These are phyloP conservation scores for Cochlearia excelsa DNA, from an alignment of 345 rosid genomes.

Conservation along the genomic window DNA sequence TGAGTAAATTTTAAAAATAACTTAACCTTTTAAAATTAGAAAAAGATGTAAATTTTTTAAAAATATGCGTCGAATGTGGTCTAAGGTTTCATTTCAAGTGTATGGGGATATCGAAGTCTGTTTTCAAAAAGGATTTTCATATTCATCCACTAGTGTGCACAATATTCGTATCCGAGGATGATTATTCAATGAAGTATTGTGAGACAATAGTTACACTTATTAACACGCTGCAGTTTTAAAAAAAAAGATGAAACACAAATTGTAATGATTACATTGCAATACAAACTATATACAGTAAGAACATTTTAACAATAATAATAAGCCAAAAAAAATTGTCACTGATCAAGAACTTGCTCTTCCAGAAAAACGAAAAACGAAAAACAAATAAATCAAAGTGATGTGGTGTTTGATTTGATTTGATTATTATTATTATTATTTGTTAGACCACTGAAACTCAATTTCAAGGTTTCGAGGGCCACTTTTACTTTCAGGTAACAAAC, in stretches of 20 bases:
- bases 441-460: slow-evolving; percentile 98
- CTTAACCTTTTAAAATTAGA: too few relatives aligned
- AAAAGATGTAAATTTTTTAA: too few relatives aligned
- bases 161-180: too few relatives aligned
- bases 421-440: slow-evolving; percentile 67
- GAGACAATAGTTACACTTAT: too few relatives aligned
- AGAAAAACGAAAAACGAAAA: neutral
- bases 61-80: too few relatives aligned
- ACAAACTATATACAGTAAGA: slow-evolving; percentile 34
- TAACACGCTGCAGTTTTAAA: slow-evolving; percentile 1
- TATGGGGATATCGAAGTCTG: too few relatives aligned
- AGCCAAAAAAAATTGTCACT: slow-evolving; percentile 13
- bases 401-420: neutral
- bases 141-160: too few relatives aligned
- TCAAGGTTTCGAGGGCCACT: slow-evolving; percentile 90
- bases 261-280: slow-evolving; percentile 27
- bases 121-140: too few relatives aligned
- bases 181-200: too few relatives aligned
- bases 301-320: slow-evolving; percentile 11
- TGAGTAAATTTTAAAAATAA: too few relatives aligned
- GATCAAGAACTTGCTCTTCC: slow-evolving; percentile 19
- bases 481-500: slow-evolving; percentile 86
- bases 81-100: too few relatives aligned
- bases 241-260: neutral
- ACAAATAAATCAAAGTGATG: neutral